Evolutionary conservation across 768 basidiomycete genomes (phyloP).

Genomic region (Kwoniella europaea): DNA sequence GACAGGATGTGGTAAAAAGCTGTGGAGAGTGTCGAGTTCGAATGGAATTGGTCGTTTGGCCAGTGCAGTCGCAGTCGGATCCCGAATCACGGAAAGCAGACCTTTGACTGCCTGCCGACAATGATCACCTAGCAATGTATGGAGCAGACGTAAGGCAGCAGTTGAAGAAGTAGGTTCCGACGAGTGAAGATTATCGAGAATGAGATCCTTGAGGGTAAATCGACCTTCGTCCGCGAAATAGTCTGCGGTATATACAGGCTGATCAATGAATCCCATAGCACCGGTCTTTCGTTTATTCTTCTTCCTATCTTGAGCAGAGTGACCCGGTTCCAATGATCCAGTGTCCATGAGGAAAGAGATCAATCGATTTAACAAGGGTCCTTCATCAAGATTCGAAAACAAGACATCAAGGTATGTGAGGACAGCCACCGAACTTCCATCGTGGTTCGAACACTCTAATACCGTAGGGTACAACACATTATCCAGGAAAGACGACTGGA

Average conservation of each 20-base stretch:
- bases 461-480: slow-evolving; percentile 92
- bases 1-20: slow-evolving; percentile 61
- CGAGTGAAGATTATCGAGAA: slow-evolving; percentile 78
- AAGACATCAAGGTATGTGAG: slow-evolving; percentile 87
- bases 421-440: slow-evolving; percentile 95
- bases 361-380: slow-evolving; percentile 34
- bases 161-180: slow-evolving; percentile 69
- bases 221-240: slow-evolving; percentile 87
- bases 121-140: slow-evolving; percentile 73
- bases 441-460: slow-evolving; percentile 85
- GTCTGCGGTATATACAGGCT: slow-evolving; percentile 64
- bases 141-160: slow-evolving; percentile 79
- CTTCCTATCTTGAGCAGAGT: slow-evolving; percentile 1
- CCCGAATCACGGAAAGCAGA: slow-evolving; percentile 73
- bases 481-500: slow-evolving; percentile 84
- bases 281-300: slow-evolving; percentile 67
- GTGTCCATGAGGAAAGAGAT: slow-evolving; percentile 36
- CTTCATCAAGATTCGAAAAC: slow-evolving; percentile 45
- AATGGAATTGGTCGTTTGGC: slow-evolving; percentile 12
- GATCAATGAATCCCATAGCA: slow-evolving; percentile 86
- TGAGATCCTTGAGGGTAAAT: slow-evolving; percentile 87
- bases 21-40: slow-evolving; percentile 61
- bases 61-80: slow-evolving; percentile 73
- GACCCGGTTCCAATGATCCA: background rate
- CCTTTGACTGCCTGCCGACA: slow-evolving; percentile 68